These are phyloP conservation scores for Cavenderia fasciculata DNA, from an alignment of 78 protist genomes.

Conservation along the genomic window DNA sequence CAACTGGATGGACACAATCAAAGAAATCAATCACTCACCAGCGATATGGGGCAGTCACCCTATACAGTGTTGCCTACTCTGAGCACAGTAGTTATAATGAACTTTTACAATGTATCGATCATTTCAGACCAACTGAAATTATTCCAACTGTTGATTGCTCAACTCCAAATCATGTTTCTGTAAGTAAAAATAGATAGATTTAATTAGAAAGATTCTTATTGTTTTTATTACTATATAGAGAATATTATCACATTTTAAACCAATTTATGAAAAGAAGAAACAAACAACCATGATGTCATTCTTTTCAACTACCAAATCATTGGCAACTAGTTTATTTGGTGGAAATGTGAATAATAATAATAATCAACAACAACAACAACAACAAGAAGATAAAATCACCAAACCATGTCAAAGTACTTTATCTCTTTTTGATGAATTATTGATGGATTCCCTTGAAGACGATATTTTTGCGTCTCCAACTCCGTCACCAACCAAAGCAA, in stretches of 20 bases:
- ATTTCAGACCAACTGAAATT: constrained; percentile 36
- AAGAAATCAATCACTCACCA: constrained; percentile 23
- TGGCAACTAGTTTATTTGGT: not conserved
- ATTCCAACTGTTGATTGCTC: constrained; percentile 81
- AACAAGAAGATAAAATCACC: not conserved
- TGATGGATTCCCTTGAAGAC: too few relatives aligned
- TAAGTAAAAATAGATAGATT: not conserved
- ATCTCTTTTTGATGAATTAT: too few relatives aligned
- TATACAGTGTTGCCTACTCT: constrained; percentile 84
- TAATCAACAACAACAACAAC: constrained; percentile 1
- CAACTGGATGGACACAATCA: constrained; percentile 85
- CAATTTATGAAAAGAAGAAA: constrained; percentile 49
- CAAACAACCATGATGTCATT: constrained; percentile 35
- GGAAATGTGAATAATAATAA: not conserved
- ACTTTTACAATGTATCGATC: constrained; percentile 72
- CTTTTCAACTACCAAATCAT: constrained; percentile 7
- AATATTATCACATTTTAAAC: constrained; percentile 15
- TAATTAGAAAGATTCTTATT: not conserved
- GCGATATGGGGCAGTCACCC: not conserved
- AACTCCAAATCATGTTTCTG: constrained; percentile 32
- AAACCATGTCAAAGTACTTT: not conserved
- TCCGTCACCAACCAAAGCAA: too few relatives aligned
- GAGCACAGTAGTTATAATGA: constrained; percentile 86
- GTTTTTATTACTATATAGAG: not conserved
- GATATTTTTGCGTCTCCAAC: too few relatives aligned